Conservation (phyloP, 768 basidiomycete genomes). For the Termitomyces heimii region DNA sequence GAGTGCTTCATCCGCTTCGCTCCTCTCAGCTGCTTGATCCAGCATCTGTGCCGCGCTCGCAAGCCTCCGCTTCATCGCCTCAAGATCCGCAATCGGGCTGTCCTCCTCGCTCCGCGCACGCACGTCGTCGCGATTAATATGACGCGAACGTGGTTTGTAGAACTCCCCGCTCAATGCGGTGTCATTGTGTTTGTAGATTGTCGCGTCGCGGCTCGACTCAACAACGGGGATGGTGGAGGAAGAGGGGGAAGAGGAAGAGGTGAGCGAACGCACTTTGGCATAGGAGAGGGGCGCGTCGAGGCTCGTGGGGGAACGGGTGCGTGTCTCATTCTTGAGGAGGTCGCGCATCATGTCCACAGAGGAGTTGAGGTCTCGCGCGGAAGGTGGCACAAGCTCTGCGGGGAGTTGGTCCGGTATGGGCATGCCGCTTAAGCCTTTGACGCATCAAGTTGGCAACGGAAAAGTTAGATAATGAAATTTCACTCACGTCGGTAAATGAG, state of each 20-base stretch:
- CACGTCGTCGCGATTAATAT: conserved; percentile 80
- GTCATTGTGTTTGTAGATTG: conserved; percentile 83
- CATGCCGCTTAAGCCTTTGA: conserved; percentile 83
- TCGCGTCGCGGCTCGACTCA: conserved; percentile 74
- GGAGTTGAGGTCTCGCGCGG: conserved; percentile 79
- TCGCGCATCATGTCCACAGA: conserved; percentile 89
- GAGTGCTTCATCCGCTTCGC: conserved; percentile 84
- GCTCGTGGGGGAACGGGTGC: conserved; percentile 57
- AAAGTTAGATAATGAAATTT: too few relatives aligned
- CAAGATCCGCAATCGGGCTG: conserved; percentile 58
- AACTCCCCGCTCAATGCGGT: conserved; percentile 43
- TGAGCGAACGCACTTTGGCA: conserved; percentile 67
- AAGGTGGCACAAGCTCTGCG: conserved; percentile 86
- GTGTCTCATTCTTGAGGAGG: conserved; percentile 81
- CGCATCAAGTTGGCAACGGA: background rate
- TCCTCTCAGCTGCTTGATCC: conserved; percentile 65
- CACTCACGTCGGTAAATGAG: conserved; percentile 90
- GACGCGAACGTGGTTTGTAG: conserved; percentile 78
- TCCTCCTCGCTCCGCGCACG: conserved; percentile 68
- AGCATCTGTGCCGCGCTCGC: conserved; percentile 76
- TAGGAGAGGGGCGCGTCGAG: conserved; percentile 46
- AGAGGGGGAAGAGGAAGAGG: background rate
- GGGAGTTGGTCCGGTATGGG: conserved; percentile 85
- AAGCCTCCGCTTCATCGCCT: conserved; percentile 82
- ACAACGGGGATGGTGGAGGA: conserved; percentile 34